A percentile compares a stretch with the other conserved stretches of the same genome.
These are phyloP conservation scores for Mortierella claussenii DNA, from an alignment of 192 early-diverging fungal genomes.

Conservation along the genomic window DNA sequence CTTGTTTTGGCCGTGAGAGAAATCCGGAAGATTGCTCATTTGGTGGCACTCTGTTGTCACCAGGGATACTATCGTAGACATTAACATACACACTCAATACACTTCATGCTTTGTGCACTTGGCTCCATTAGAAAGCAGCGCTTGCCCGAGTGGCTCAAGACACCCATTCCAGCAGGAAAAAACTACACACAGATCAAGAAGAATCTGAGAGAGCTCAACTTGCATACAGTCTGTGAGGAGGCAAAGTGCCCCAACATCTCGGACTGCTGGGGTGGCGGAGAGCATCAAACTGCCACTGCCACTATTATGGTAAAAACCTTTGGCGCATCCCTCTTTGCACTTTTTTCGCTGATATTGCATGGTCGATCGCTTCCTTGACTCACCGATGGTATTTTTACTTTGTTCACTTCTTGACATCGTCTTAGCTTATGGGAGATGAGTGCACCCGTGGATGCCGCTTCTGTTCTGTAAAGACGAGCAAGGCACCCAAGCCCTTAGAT, in stretches of 20 bases:
- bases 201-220: conserved; percentile 92
- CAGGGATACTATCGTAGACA: too few relatives aligned
- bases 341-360: too few relatives aligned
- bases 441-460: conserved; percentile 98
- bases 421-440: conserved; percentile 95
- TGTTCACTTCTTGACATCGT: too few relatives aligned
- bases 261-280: conserved; percentile 98
- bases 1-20: too few relatives aligned
- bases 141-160: conserved; percentile 96
- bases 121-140: conserved; percentile 70
- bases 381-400: conserved; percentile 1
- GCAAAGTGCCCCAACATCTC: conserved; percentile 98
- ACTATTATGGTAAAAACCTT: conserved; percentile 89
- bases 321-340: background rate
- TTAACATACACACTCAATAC: too few relatives aligned
- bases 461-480: conserved; percentile 97
- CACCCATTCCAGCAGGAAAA: conserved; percentile 84
- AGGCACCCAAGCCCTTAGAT: conserved; percentile 85
- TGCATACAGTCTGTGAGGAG: conserved; percentile 98
- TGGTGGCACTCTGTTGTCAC: too few relatives aligned
- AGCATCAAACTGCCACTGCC: conserved; percentile 94
- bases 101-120: too few relatives aligned
- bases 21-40: too few relatives aligned
- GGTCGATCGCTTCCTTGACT: too few relatives aligned
- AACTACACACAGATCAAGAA: conserved; percentile 87